Percentiles rank a stretch among this genome's conserved stretches.
phyloP scores from a whole-genome alignment of 148 eudicot species.

The Dysphania ambrosioides region DNA sequence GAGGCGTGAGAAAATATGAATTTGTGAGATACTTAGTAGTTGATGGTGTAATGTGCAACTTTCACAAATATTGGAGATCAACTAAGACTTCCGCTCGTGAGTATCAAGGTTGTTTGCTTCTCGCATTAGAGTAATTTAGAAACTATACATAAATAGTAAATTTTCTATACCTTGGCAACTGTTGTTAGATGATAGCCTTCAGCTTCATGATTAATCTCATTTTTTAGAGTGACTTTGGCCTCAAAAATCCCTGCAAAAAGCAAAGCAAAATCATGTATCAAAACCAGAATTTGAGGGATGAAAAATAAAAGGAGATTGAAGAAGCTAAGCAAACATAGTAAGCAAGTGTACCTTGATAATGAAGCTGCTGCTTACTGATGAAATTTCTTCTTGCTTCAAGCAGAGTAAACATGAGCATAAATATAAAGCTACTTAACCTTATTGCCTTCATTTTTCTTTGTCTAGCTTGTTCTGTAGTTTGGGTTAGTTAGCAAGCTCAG shows the following conservation, averaged over 20 bases:
- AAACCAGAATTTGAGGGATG: not conserved
- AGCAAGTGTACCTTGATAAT: slow-evolving; percentile 29
- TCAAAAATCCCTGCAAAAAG: slow-evolving; percentile 15
- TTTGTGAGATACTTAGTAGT: not conserved
- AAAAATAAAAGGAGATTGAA: not conserved
- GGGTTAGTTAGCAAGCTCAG: not conserved
- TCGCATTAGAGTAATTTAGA: too few relatives aligned
- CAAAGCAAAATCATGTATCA: not conserved
- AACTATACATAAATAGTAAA: too few relatives aligned
- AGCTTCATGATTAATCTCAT: not conserved
- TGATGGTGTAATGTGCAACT: not conserved
- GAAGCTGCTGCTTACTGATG: slow-evolving; percentile 17
- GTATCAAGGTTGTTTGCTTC: too few relatives aligned
- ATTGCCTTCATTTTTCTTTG: slow-evolving; percentile 26
- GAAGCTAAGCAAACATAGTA: not conserved
- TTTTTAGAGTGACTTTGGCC: slow-evolving; percentile 7
- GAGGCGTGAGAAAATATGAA: not conserved
- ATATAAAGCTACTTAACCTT: slow-evolving; percentile 30
- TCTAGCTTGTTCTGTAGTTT: slow-evolving; percentile 5
- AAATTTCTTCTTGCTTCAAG: slow-evolving; percentile 35
- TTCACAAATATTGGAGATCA: not conserved
- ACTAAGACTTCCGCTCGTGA: not conserved
- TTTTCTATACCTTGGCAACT: slow-evolving; percentile 12
- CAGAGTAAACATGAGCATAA: slow-evolving; percentile 35
- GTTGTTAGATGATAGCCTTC: not conserved